Percentiles rank a stretch among this genome's conserved stretches.
Conservation (phyloP, 2,329 filamentous ascomycete genomes). For the Colletotrichum melonis region DNA sequence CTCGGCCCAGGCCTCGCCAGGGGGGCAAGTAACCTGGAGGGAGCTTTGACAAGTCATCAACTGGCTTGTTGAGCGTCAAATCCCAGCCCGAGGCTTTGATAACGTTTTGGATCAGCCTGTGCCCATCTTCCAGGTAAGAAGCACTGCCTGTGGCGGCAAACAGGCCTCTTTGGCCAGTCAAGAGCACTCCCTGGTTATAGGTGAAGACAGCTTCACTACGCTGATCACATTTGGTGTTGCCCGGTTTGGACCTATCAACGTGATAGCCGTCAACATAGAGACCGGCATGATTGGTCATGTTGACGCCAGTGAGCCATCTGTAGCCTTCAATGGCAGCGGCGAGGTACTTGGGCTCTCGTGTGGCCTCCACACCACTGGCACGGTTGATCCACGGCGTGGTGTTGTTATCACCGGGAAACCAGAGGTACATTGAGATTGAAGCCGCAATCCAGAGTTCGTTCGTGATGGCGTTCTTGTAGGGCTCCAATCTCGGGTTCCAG, state of each 20-base stretch:
- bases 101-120: slow-evolving; percentile 78
- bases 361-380: slow-evolving; percentile 36
- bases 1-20: slow-evolving; percentile 82
- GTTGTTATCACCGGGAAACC: slow-evolving; percentile 85
- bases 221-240: slow-evolving; percentile 80
- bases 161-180: slow-evolving; percentile 83
- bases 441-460: slow-evolving; percentile 91
- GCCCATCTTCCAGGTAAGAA: slow-evolving; percentile 81
- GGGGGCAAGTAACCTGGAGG: slow-evolving; percentile 53
- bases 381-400: slow-evolving; percentile 70
- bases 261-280: slow-evolving; percentile 92
- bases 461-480: slow-evolving; percentile 97
- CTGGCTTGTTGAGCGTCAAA: slow-evolving; percentile 52
- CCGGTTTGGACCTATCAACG: slow-evolving; percentile 70
- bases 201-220: slow-evolving; percentile 93
- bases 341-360: slow-evolving; percentile 73
- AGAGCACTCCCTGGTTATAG: slow-evolving; percentile 93
- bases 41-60: slow-evolving; percentile 51
- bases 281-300: slow-evolving; percentile 82
- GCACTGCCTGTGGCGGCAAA: slow-evolving; percentile 82
- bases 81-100: slow-evolving; percentile 84
- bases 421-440: slow-evolving; percentile 88
- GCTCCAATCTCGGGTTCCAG: slow-evolving; percentile 83
- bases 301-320: slow-evolving; percentile 80
- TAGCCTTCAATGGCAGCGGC: slow-evolving; percentile 82